phyloP scores from a whole-genome alignment of 1,139 yeast species.

The Blastobotrys ciferrii region DNA sequence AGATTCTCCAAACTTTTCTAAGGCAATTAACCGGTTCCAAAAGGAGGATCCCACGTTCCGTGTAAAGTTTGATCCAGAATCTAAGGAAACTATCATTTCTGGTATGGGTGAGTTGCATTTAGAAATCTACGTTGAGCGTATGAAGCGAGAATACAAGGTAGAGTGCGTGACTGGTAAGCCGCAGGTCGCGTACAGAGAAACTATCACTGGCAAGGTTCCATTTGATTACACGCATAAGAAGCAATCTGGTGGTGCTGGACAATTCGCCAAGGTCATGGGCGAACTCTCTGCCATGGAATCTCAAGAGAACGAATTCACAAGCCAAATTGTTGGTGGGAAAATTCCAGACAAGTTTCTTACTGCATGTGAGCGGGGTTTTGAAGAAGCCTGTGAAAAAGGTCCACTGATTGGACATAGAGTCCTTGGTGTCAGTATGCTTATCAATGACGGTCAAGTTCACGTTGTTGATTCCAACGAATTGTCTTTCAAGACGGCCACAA shows the following conservation, averaged over 20 bases:
- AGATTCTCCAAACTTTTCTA: conserved; percentile 87
- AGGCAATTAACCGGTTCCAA: conserved; percentile 95
- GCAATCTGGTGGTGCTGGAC: conserved; percentile 99
- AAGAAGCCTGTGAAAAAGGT: conserved; percentile 93
- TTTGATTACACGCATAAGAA: conserved; percentile 96
- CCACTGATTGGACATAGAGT: conserved; percentile 95
- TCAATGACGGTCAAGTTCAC: conserved; percentile 97
- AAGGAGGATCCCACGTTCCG: conserved; percentile 98
- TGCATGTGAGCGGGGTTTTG: conserved; percentile 96
- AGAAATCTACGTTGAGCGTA: conserved; percentile 96
- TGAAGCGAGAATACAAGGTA: conserved; percentile 95
- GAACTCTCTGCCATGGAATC: conserved; percentile 58
- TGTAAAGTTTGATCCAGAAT: conserved; percentile 84
- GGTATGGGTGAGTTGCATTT: conserved; percentile 98
- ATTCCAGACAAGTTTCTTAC: conserved; percentile 91
- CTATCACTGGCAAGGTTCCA: conserved; percentile 68
- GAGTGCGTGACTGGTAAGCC: conserved; percentile 97
- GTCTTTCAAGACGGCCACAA: conserved; percentile 90
- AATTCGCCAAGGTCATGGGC: conserved; percentile 96
- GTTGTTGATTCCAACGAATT: conserved; percentile 95
- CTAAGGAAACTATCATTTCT: conserved; percentile 92
- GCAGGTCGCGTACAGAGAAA: conserved; percentile 96
- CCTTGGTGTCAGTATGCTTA: conserved; percentile 86
- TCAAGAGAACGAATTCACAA: conserved; percentile 62
- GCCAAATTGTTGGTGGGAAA: conserved; percentile 94